Evolutionary conservation across 31 red algal genomes (phyloP), one percentile per base, ranked within the genome.

Genomic region (Odonthalia washingtoniensis): DNA sequence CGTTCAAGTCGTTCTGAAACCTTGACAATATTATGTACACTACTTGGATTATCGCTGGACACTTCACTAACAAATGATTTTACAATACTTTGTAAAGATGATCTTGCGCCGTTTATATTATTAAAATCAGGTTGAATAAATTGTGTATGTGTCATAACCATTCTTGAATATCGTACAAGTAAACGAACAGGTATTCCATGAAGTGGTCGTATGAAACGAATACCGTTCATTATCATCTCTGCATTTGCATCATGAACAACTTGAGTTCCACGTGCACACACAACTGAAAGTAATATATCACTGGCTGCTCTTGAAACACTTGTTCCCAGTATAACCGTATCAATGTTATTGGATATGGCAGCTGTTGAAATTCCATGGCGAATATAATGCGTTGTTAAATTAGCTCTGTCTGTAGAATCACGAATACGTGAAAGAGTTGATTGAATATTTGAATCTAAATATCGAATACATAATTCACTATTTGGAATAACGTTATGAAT

Each of bases 11-110:
- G 68, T 31, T 57, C 82, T 21, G 82, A 65, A 0, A 68, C 72
- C 33, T 46, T 17, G 14, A 85, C 82, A 31, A 85, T 43, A 46
- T 85, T 85, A 46, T 85, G 82, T 4, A 85, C 82, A 0, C 65
- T 72, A 6, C 62, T 67, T 1, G 43, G 4, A 53, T 85, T 85
- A 46, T 85, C 82, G 24, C 35, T 49, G 1, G 27, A 65, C 0
- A 68, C 53, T 34, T 57, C 62, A 26, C 72, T 26, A n/a, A 85
- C 46, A 52, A 85, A 85, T 2, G 67, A 44, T 24, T 75, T n/a
- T 27, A 52, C 31, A 34, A 63, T 37, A 32, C 1, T 30, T 28
- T 85, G 70, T 37, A 85, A 26, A 18, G 31, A 33, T 3, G 69
- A 64, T 1, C 44, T 33, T 4, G 0, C 5, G 24, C 36, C 44